phyloP scores from a whole-genome alignment of 306 rosid species.

The Astragalus glycyphyllos region DNA sequence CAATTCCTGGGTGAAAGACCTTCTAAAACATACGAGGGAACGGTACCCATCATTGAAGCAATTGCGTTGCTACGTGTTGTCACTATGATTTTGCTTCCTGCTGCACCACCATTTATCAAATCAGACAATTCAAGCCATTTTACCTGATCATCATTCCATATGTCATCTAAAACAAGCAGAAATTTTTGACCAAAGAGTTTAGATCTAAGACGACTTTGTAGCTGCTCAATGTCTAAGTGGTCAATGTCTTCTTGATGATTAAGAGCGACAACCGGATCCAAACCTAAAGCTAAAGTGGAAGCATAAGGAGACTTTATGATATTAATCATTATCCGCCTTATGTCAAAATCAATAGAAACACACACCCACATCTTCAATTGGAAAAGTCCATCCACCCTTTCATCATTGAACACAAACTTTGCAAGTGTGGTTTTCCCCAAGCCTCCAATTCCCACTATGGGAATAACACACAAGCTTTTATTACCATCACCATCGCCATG shows the following conservation, averaged over 20 bases:
- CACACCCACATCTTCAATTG: conserved; percentile 42
- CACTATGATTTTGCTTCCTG: conserved; percentile 17
- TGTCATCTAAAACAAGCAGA: neutral
- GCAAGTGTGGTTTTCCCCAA: conserved; percentile 46
- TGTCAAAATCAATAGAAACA: conserved; percentile 36
- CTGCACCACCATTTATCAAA: neutral
- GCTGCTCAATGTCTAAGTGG: conserved; percentile 5
- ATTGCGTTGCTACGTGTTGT: conserved; percentile 32
- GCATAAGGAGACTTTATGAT: conserved; percentile 15
- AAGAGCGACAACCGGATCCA: neutral
- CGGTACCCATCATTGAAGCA: conserved; percentile 23
- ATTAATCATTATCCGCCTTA: conserved; percentile 13
- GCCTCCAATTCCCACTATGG: conserved; percentile 48
- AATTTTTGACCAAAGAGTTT: conserved; percentile 29
- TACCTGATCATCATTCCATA: conserved; percentile 30
- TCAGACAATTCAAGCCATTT: conserved; percentile 27
- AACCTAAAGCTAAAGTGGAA: neutral
- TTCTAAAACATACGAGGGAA: neutral
- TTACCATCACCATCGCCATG: neutral
- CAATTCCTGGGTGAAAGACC: neutral
- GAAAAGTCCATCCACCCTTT: conserved; percentile 10
- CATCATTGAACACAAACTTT: conserved; percentile 35
- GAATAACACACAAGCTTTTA: conserved; percentile 22
- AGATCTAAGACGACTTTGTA: neutral
- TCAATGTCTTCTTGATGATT: conserved; percentile 11